These are phyloP conservation scores for Trichophyton schoenleinii DNA, from an alignment of 2,329 filamentous ascomycete species.

Conservation along the genomic window DNA sequence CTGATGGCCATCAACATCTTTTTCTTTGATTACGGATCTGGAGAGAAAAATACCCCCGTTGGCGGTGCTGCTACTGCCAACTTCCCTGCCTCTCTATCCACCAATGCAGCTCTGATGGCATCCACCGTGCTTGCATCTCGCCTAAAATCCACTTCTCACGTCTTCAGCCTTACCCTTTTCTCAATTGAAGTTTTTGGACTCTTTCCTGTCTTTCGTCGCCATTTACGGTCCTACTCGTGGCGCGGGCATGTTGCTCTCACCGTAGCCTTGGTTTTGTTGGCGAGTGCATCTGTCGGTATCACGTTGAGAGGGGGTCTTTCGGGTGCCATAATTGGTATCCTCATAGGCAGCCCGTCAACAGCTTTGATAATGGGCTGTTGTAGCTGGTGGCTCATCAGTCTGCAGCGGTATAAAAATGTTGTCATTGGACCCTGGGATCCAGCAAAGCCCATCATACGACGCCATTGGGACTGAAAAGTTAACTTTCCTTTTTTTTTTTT, in stretches of 20 bases:
- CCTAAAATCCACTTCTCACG: slow-evolving; percentile 78
- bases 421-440: slow-evolving; percentile 98
- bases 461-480: slow-evolving; percentile 29
- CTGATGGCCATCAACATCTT: slow-evolving; percentile 91
- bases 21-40: slow-evolving; percentile 87
- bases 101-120: slow-evolving; percentile 93
- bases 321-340: slow-evolving; percentile 55
- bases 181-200: slow-evolving; percentile 94
- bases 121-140: slow-evolving; percentile 86
- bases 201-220: slow-evolving; percentile 92
- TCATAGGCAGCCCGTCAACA: slow-evolving; percentile 62
- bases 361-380: slow-evolving; percentile 78
- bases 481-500: background rate
- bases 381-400: slow-evolving; percentile 92
- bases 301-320: slow-evolving; percentile 43
- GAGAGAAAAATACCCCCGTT: slow-evolving; percentile 7
- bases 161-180: slow-evolving; percentile 90
- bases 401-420: slow-evolving; percentile 99
- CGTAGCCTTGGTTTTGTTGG: slow-evolving; percentile 60
- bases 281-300: slow-evolving; percentile 63
- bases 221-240: slow-evolving; percentile 72
- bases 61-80: slow-evolving; percentile 31
- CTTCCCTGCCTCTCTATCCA: slow-evolving; percentile 58
- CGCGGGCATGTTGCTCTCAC: slow-evolving; percentile 68
- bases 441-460: slow-evolving; percentile 53